Base-by-base conservation (phyloP, 108 stramenopile species). In the Stephanodiscus minutulus region DNA sequence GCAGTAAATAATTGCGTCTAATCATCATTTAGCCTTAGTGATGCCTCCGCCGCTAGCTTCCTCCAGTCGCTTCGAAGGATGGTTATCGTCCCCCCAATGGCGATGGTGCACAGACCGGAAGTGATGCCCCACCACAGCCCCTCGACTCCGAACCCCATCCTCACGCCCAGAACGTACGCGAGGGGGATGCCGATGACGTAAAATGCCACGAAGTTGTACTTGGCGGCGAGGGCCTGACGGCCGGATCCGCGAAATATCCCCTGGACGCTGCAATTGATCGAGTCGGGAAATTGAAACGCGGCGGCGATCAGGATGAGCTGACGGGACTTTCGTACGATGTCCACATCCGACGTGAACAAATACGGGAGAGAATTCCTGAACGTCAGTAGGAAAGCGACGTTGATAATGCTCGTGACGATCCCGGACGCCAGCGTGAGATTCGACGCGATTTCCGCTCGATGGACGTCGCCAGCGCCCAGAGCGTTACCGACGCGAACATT, bases 401-500 rank as follows among this genome's bases (percentile, higher is more conserved):
- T 73, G 24, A 82, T n/a, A 11, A 73, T 5, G n/a, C 76, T 61
- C 21, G 74, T 55, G 0, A 59, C 6, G 20, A 39, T 31, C 0
- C 72, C 67, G 12, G 62, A n/a, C 15, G 29, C 63, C 15, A 78
- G 22, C 17, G 72, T 41, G 11, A 76, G 59, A 35, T 61, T 53
- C 0, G 82, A 61, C 15, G 82, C 82, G 13, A 65, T 57, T 28
- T 74, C 47, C 20, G 82, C 82, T 37, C 82, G 60, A 41, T 43
- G 66, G 20, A 61, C 50, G 47, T 82, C 76, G 9, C 82, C 82
- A 10, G 82, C 82, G 18, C 82, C 82, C 12, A 82, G n/a, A 3
- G 82, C 82, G 64, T 82, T 82, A 8, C 82, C 82, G 15, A 82
- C 68, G 25, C 82, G 56, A n/a, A 78, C 72, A 43, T 74, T 82